Conservation (phyloP, 768 basidiomycete genomes). For the Psilocybe sp. region DNA sequence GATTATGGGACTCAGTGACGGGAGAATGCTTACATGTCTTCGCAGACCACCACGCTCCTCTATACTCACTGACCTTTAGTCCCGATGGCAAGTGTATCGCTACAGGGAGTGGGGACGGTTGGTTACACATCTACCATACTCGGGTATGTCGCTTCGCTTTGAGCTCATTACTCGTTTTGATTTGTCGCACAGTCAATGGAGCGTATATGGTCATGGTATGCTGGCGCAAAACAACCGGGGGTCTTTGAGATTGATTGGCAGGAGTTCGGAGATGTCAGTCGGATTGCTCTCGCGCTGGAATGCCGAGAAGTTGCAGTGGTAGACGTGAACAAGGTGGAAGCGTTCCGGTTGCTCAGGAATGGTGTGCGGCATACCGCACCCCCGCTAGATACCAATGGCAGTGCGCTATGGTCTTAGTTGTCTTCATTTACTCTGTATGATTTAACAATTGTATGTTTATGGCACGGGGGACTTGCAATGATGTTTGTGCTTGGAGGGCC, state of each 20-base stretch:
- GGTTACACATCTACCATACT: conserved; percentile 68
- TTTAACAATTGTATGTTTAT: too few species aligned
- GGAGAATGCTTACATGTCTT: conserved; percentile 75
- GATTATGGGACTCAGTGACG: conserved; percentile 79
- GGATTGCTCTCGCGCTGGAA: conserved; percentile 70
- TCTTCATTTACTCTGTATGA: background rate
- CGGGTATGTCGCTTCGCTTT: conserved; percentile 39
- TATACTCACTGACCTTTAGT: conserved; percentile 75
- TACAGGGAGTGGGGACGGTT: conserved; percentile 79
- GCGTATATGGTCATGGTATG: conserved; percentile 64
- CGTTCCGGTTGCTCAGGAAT: conserved; percentile 8
- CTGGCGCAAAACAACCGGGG: conserved; percentile 54
- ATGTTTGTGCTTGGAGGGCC: too few species aligned
- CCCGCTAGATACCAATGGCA: conserved; percentile 2
- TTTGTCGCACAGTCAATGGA: conserved; percentile 33
- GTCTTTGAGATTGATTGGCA: conserved; percentile 82
- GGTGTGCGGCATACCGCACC: conserved; percentile 1
- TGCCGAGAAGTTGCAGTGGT: conserved; percentile 65
- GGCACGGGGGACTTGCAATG: too few species aligned
- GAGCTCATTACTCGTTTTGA: conserved; percentile 10
- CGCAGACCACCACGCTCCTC: conserved; percentile 64
- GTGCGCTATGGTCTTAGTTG: background rate
- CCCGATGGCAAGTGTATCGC: conserved; percentile 71
- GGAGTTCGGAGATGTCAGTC: conserved; percentile 44
- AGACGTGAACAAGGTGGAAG: conserved; percentile 48